Evolutionary conservation across 2,329 filamentous ascomycete genomes (phyloP).

Genomic region (Penicillium brevicompactum): DNA sequence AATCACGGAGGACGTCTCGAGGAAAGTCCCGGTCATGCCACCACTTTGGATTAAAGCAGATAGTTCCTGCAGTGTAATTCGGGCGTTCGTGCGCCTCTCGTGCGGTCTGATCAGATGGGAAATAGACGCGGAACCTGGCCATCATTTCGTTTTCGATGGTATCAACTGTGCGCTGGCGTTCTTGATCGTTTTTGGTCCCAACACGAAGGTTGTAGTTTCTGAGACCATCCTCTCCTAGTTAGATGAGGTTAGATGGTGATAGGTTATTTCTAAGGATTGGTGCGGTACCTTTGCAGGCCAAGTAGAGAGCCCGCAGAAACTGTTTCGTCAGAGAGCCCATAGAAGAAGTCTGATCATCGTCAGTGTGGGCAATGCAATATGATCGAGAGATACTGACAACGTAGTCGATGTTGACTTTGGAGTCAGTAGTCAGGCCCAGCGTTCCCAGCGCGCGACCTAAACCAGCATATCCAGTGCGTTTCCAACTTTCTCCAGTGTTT

Average conservation of each 20-base stretch:
- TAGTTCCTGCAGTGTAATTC: constrained; percentile 66
- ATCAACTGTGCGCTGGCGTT: constrained; percentile 27
- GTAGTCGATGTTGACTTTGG: constrained; percentile 69
- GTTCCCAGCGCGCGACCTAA: constrained; percentile 67
- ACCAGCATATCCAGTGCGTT: constrained; percentile 70
- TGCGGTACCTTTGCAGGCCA: constrained; percentile 57
- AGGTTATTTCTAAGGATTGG: not conserved
- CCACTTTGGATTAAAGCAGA: constrained; percentile 74
- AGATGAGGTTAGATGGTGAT: not conserved
- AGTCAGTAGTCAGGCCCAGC: constrained; percentile 62
- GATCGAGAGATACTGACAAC: constrained; percentile 53
- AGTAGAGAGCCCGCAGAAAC: constrained; percentile 64
- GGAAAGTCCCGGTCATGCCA: constrained; percentile 74
- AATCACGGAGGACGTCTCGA: constrained; percentile 70
- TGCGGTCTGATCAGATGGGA: constrained; percentile 76
- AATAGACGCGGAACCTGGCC: constrained; percentile 72
- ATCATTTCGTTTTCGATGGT: constrained; percentile 37
- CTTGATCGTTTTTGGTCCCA: constrained; percentile 41
- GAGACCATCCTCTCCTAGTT: constrained; percentile 49
- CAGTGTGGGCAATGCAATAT: not conserved
- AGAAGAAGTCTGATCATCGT: constrained; percentile 66
- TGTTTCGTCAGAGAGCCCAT: constrained; percentile 73
- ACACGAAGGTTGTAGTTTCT: constrained; percentile 46
- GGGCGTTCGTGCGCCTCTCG: constrained; percentile 51
- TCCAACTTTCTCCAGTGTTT: constrained; percentile 52